Base-by-base conservation (phyloP, 305 asterid genomes). In the Solanum chacoense region DNA sequence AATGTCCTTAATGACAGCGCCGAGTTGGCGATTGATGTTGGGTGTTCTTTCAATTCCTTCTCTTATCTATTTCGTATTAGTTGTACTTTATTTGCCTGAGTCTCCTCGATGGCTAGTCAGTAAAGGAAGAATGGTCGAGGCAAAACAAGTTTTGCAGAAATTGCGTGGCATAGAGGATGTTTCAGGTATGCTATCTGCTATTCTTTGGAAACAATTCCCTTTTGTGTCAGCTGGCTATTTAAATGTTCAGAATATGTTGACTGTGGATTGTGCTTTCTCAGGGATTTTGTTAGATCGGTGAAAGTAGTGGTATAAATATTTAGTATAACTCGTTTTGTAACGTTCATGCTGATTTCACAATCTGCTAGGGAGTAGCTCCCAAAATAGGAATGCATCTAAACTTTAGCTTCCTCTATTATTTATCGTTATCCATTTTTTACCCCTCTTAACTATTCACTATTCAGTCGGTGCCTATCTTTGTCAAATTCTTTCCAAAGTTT, bases 101-200 rank as follows among this genome's bases (percentile, higher is more conserved):
- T 95, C 99, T 91, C 98, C 99, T 91, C 94, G 99, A 37, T 96
- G 99, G 99, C 95, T 96, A 8, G 99, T 96, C 28, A 96, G 98
- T 88, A 95, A 96, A 95, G 99, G 99, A 89, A 94, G 90, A 90
- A 96, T 96, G 99, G 88, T 87, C 0, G 98, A 96, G 93, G 98
- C 99, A 4, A 96, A 93, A 94, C 88, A 36, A 37, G 98, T 96
- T 88, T 83, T 96, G 92, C 99, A 96, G 92, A 91, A 91, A 88
- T 90, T 95, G 86, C 98, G 99, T 72, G 98, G 98, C 90, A 88
- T 95, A 90, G 99, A 95, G 90, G 99, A 96, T 85, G 99, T 96
- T 88, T 95, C 98, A 50, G 99, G 98, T 96, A 87, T 76, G 89
- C 90, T 50, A 73, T 77, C 36, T 32, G 29, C 18, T 31, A 13